Conservation (phyloP, 306 rosid genomes). For the Carpinus viminea region DNA sequence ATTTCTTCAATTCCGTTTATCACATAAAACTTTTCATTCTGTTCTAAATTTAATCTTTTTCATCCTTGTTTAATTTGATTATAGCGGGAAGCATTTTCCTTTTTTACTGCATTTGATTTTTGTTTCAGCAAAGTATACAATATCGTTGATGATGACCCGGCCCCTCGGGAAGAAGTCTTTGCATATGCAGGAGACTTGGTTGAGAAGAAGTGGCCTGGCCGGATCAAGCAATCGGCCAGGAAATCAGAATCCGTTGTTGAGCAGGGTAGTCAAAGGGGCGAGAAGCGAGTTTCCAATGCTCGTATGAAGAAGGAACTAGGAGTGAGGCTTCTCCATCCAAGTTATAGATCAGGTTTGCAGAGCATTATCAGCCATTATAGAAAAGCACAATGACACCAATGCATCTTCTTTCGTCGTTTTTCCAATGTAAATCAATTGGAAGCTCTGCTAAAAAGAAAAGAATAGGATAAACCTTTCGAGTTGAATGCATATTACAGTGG, state of each 20-base stretch:
- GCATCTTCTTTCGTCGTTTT: background rate
- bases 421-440: too few relatives aligned
- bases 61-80: background rate
- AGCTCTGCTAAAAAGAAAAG: too few relatives aligned
- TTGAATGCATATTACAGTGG: too few relatives aligned
- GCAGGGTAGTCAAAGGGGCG: conserved; percentile 34
- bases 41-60: background rate
- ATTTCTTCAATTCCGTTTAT: background rate
- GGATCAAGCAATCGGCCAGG: conserved; percentile 29
- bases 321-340: conserved; percentile 61
- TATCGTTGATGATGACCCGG: conserved; percentile 79
- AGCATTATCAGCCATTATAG: conserved; percentile 63
- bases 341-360: conserved; percentile 64
- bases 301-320: conserved; percentile 72
- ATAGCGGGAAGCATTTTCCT: background rate
- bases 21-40: background rate
- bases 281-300: conserved; percentile 71
- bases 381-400: background rate
- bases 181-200: conserved; percentile 70
- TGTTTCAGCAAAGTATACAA: conserved; percentile 64
- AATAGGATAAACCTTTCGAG: too few relatives aligned
- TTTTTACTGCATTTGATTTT: background rate
- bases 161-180: conserved; percentile 82
- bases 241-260: conserved; percentile 6
- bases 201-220: conserved; percentile 68